Evolutionary conservation across 2,329 filamentous ascomycete genomes (phyloP).

Genomic region (Diaporthe sp.): DNA sequence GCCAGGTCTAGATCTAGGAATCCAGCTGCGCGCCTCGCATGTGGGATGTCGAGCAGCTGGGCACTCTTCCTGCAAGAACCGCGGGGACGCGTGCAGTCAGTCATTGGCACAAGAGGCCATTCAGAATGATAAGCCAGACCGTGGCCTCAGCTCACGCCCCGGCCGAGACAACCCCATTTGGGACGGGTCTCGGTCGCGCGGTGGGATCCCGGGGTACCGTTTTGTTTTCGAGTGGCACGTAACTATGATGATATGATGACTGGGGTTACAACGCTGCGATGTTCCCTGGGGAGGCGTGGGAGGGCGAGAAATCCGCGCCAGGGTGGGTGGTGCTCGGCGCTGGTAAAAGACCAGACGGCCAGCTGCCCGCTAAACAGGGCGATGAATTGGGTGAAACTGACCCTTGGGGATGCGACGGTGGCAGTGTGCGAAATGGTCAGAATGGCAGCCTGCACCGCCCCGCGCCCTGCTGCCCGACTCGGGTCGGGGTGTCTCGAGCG

Average conservation of each 20-base stretch:
- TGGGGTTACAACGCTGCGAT: not conserved
- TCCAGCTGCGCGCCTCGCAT: too few species aligned
- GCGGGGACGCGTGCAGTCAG: not conserved
- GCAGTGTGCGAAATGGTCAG: conserved; percentile 10
- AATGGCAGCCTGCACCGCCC: conserved; percentile 11
- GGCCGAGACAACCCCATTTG: conserved; percentile 22
- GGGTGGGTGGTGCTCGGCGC: conserved; percentile 1
- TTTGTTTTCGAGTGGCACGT: not conserved
- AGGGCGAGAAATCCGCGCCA: not conserved
- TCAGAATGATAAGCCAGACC: not conserved
- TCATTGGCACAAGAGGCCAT: not conserved
- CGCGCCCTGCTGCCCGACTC: not conserved
- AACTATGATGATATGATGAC: conserved; percentile 29
- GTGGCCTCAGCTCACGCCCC: not conserved
- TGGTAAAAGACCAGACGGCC: conserved; percentile 8
- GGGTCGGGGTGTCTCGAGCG: conserved; percentile 23
- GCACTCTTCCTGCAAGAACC: conserved; percentile 4
- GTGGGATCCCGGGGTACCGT: conserved; percentile 1
- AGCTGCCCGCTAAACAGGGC: conserved; percentile 20
- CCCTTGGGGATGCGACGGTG: conserved; percentile 27
- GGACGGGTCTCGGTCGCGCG: conserved; percentile 4
- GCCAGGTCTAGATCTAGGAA: not conserved
- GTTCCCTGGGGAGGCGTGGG: not conserved
- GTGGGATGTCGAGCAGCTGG: not conserved
- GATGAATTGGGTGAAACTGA: conserved; percentile 18